Evolutionary conservation across 139 green algal genomes (phyloP).

Genomic region (Trebouxia sp.): DNA sequence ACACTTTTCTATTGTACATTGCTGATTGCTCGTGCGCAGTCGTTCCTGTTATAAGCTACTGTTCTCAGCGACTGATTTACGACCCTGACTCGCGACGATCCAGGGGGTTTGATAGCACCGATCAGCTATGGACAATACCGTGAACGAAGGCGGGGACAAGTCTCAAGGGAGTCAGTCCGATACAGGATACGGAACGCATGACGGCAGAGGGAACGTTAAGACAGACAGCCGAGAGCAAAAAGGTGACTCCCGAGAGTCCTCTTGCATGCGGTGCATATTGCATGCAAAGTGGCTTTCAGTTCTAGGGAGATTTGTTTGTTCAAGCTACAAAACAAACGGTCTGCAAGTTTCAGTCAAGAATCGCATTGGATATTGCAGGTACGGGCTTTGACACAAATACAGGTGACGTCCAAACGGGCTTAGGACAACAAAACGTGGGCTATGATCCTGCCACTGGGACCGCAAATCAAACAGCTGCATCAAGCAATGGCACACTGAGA

Average conservation of each 20-base stretch:
- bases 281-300: neutral
- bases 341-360: too few relatives aligned
- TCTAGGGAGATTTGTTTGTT: neutral
- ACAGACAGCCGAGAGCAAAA: neutral
- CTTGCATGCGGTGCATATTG: neutral
- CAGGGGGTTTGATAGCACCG: too few relatives aligned
- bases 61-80: too few relatives aligned
- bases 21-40: too few relatives aligned
- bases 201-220: neutral
- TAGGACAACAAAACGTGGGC: neutral
- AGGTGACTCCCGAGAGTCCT: neutral
- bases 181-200: neutral
- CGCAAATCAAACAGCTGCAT: neutral
- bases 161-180: neutral
- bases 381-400: neutral
- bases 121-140: conserved; percentile 4
- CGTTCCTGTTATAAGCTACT: too few relatives aligned
- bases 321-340: too few relatives aligned
- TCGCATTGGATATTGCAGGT: too few relatives aligned
- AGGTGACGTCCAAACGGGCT: neutral
- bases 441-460: neutral
- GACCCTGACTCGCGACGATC: too few relatives aligned
- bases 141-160: neutral
- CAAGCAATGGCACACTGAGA: neutral
- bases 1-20: too few relatives aligned